Conservation (phyloP, 805 yeast species). For the Candida dajiaensis region DNA sequence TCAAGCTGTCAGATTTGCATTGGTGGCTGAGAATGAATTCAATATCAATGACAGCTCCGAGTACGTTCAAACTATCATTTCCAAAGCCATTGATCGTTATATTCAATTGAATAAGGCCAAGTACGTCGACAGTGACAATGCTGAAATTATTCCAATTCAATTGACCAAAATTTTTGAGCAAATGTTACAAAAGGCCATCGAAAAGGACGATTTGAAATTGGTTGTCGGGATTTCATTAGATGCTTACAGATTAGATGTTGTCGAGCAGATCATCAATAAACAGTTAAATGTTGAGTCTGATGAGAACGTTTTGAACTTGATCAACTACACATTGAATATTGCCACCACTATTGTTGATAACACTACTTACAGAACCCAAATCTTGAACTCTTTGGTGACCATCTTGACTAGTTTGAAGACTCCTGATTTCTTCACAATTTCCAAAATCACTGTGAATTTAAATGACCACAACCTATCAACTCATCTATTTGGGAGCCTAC, state of each 20-base stretch:
- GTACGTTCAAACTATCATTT: conserved; percentile 87
- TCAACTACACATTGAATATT: conserved; percentile 71
- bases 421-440: conserved; percentile 79
- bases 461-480: conserved; percentile 72
- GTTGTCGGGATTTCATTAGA: conserved; percentile 91
- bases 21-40: conserved; percentile 77
- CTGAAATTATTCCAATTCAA: conserved; percentile 45
- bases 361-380: conserved; percentile 58
- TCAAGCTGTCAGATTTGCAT: conserved; percentile 81
- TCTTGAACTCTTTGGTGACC: conserved; percentile 56
- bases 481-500: conserved; percentile 55
- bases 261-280: conserved; percentile 48
- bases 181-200: conserved; percentile 79
- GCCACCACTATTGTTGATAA: conserved; percentile 62
- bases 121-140: conserved; percentile 28
- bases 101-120: conserved; percentile 53
- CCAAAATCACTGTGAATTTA: conserved; percentile 83
- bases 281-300: conserved; percentile 37
- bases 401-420: conserved; percentile 49
- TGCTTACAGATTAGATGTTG: conserved; percentile 78
- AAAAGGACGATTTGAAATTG: conserved; percentile 63
- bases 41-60: conserved; percentile 73
- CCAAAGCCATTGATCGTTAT: conserved; percentile 85
- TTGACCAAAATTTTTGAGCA: conserved; percentile 70
- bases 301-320: conserved; percentile 46